Conservation (phyloP, 2,329 filamentous ascomycete species). For the Trichophyton mentagrophytes region DNA sequence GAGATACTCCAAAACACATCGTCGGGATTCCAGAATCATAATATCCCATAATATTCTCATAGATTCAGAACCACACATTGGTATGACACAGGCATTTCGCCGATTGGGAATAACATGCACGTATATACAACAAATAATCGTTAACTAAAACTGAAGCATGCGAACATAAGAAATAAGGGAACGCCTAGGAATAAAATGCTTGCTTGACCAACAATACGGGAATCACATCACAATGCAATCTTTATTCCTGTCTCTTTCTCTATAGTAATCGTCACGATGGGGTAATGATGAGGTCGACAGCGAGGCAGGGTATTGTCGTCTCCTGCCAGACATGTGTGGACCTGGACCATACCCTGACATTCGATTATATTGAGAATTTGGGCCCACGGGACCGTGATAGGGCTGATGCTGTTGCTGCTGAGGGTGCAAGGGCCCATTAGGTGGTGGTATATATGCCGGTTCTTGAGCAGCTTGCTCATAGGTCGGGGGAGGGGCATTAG, state of each 20-base stretch:
- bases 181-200: neutral
- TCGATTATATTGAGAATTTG: neutral
- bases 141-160: neutral
- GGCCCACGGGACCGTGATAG: neutral
- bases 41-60: neutral
- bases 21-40: no score
- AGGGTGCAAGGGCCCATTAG: conserved; percentile 13
- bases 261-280: conserved; percentile 13
- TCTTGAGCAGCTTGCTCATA: conserved; percentile 52
- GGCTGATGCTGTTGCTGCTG: neutral
- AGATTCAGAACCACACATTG: neutral
- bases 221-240: conserved; percentile 6
- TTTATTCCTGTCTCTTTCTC: conserved; percentile 14
- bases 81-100: neutral
- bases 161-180: neutral
- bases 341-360: neutral
- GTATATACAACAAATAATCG: neutral
- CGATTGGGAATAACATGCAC: neutral
- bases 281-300: conserved; percentile 7
- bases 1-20: neutral
- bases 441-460: conserved; percentile 43
- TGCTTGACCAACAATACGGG: neutral
- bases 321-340: conserved; percentile 6
- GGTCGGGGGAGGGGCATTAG: conserved; percentile 48
- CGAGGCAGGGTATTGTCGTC: conserved; percentile 11